Conservation (phyloP, 257 asterid genomes). For the Echites panduratus region DNA sequence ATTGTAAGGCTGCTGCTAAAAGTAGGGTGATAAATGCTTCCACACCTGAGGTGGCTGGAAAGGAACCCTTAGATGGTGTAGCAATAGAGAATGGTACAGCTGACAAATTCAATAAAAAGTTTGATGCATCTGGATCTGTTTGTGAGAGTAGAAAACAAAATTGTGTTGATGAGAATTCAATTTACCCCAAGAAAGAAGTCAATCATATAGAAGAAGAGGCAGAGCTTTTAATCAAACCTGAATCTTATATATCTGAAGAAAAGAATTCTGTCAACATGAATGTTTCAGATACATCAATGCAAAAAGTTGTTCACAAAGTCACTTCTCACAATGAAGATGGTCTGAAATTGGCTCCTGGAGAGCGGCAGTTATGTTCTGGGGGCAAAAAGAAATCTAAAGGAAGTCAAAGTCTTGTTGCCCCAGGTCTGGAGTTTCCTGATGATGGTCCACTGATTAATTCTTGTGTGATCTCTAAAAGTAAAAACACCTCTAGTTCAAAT, state of each 20-base stretch:
- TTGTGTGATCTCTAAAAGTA: slow-evolving; percentile 38
- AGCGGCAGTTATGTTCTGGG: slow-evolving; percentile 40
- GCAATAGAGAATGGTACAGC: slow-evolving; percentile 31
- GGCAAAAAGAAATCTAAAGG: slow-evolving; percentile 51
- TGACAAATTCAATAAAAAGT: slow-evolving; percentile 42
- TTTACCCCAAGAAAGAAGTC: slow-evolving; percentile 32
- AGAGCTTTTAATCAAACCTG: slow-evolving; percentile 37
- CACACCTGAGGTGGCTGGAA: slow-evolving; percentile 26
- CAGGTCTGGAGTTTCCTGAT: slow-evolving; percentile 27
- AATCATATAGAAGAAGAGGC: slow-evolving; percentile 28
- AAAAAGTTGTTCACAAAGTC: slow-evolving; percentile 36
- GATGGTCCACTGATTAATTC: slow-evolving; percentile 40
- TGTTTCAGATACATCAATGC: slow-evolving; percentile 28
- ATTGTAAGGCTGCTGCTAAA: slow-evolving; percentile 22
- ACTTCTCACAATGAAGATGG: slow-evolving; percentile 39
- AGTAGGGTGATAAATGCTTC: slow-evolving; percentile 32
- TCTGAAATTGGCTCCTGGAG: slow-evolving; percentile 31
- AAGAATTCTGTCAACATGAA: slow-evolving; percentile 33
- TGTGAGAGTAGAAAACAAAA: slow-evolving; percentile 40
- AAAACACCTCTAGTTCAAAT: slow-evolving; percentile 37
- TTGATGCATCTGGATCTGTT: slow-evolving; percentile 33
- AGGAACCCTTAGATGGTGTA: slow-evolving; percentile 40
- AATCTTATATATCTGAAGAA: slow-evolving; percentile 31
- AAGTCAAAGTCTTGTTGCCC: slow-evolving; percentile 31
- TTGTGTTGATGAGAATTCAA: slow-evolving; percentile 25